Percentiles rank a stretch among this genome's conserved stretches.
Conservation (phyloP, 805 yeast genomes). For the Yamadazyma olivae region DNA sequence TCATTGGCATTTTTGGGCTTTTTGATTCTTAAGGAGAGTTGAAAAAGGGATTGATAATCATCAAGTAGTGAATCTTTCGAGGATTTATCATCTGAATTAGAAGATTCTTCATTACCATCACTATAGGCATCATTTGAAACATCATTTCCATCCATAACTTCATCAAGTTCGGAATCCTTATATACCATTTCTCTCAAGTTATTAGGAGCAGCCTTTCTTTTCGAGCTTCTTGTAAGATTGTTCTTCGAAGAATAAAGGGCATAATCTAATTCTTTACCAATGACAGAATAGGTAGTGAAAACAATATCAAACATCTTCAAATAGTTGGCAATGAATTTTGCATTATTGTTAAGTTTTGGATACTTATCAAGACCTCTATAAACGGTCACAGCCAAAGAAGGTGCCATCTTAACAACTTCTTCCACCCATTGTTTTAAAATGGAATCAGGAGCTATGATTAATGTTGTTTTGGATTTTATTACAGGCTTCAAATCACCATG, state of each 20-base stretch:
- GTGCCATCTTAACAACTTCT: slow-evolving; percentile 61
- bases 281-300: slow-evolving; percentile 69
- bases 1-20: slow-evolving; percentile 28
- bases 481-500: slow-evolving; percentile 43
- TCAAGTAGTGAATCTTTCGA: slow-evolving; percentile 2
- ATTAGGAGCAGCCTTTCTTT: slow-evolving; percentile 16
- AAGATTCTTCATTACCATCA: slow-evolving; percentile 1
- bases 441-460: slow-evolving; percentile 83
- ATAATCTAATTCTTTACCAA: slow-evolving; percentile 73
- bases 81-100: not conserved
- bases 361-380: slow-evolving; percentile 55
- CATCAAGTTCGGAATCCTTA: not conserved
- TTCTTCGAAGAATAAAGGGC: slow-evolving; percentile 67
- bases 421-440: slow-evolving; percentile 83
- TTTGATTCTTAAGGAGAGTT: slow-evolving; percentile 18
- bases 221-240: slow-evolving; percentile 43
- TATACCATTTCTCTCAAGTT: slow-evolving; percentile 6
- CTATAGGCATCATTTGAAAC: not conserved
- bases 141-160: not conserved
- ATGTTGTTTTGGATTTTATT: slow-evolving; percentile 60
- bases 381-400: slow-evolving; percentile 55
- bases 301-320: slow-evolving; percentile 71
- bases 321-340: slow-evolving; percentile 47
- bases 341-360: slow-evolving; percentile 25
- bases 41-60: slow-evolving; percentile 25